Conservation (phyloP, 2,329 filamentous ascomycete species). For the Epichloe scottii region DNA sequence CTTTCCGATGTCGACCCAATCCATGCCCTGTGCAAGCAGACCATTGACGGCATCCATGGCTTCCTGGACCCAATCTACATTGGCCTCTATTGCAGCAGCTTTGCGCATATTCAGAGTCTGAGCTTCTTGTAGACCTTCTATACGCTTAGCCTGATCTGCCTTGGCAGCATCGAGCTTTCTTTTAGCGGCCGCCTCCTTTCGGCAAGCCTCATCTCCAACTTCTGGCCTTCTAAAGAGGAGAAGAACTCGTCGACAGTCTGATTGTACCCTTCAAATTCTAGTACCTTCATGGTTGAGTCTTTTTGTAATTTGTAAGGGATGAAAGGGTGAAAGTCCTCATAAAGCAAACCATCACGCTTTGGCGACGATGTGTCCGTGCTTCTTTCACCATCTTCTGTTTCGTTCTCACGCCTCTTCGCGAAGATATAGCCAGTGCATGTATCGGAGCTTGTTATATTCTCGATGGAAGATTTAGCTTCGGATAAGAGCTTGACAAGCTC, state of each 20-base stretch:
- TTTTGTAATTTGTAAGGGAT: constrained; percentile 65
- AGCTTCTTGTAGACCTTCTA: constrained; percentile 69
- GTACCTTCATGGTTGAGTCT: constrained; percentile 50
- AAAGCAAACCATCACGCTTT: constrained; percentile 46
- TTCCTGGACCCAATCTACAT: constrained; percentile 82
- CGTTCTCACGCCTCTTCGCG: constrained; percentile 44
- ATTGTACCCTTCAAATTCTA: constrained; percentile 79
- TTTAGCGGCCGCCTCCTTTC: constrained; percentile 75
- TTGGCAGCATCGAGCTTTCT: constrained; percentile 76
- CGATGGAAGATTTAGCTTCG: constrained; percentile 52
- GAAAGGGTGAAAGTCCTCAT: constrained; percentile 95
- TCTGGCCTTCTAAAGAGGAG: constrained; percentile 90
- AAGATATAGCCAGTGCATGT: constrained; percentile 76
- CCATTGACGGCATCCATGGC: constrained; percentile 87
- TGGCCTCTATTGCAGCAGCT: constrained; percentile 80
- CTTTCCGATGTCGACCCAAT: constrained; percentile 85
- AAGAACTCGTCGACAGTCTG: constrained; percentile 94
- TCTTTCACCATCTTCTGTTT: constrained; percentile 7
- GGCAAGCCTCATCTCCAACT: constrained; percentile 67
- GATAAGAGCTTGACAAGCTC: constrained; percentile 55
- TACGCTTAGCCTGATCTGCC: constrained; percentile 70
- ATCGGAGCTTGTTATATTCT: constrained; percentile 53
- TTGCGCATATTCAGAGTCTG: constrained; percentile 79
- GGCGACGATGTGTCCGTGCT: constrained; percentile 21
- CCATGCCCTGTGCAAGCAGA: constrained; percentile 87